Evolutionary conservation across 2,329 filamentous ascomycete species (phyloP), one percentile per base, ranked within the genome.

Genomic region (Pseudogymnoascus sp.): DNA sequence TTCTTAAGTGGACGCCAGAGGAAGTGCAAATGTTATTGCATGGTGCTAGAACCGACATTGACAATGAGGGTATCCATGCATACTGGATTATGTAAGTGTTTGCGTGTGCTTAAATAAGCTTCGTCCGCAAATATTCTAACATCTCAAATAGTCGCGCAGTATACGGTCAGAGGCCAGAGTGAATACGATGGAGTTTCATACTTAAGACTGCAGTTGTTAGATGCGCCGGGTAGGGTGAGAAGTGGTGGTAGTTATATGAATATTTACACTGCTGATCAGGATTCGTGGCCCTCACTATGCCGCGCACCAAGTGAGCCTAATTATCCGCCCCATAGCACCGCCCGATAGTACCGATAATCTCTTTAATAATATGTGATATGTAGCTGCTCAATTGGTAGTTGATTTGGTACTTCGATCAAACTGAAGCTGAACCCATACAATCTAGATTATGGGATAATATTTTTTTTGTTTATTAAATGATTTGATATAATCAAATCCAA

Each of bases 1-100:
- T 68, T 7, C 60, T 69, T 23, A 64, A 64, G 8, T 74, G 70
- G 70, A 64, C 62, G 21, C 42, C 56, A 4, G 68, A 72, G 16
- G 68, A 72, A 63, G 67, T 75, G 25, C 67, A 72, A 28, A 66
- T 71, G 1, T 69, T 75, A 18, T 65, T 76, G 11, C 67, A 69
- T 5, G 68, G 73, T 18, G 70, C 74, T 0, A 68, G 73, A 35
- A 71, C 68, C 25, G 73, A 76, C 62, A 67, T 75, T 65, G 67
- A 67, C 60, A 69, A 75, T 62, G 68, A 66, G 7, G 70, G 66
- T 40, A 69, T 74, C 40, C 74, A 76, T 65, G 67, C 67, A 12
- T 69, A 72, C 61, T 66, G 59, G 53, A 60, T 10, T 31, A 53
- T 53, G 47, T 53, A n/a, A 53, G 47, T 53, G 47, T 53, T 53